A percentile compares a stretch with the other conserved stretches of the same genome.
These are phyloP conservation scores for Ceratocystis colombiana DNA, from an alignment of 2,329 filamentous ascomycete species.

Conservation along the genomic window DNA sequence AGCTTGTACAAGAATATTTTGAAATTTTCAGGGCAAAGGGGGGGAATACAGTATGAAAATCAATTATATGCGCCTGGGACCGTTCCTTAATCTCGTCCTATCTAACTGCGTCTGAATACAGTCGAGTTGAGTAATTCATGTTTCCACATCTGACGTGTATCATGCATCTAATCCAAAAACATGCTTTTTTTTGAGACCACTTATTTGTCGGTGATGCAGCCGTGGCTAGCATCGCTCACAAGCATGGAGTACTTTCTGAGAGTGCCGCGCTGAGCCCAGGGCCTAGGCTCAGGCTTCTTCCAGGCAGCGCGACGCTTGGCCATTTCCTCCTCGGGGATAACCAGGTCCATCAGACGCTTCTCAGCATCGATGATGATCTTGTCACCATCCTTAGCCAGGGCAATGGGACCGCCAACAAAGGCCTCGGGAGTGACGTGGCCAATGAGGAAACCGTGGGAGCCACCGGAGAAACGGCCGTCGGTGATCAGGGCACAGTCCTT, in stretches of 20 bases:
- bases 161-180: constrained; percentile 5
- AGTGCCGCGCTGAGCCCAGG: constrained; percentile 51
- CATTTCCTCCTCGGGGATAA: constrained; percentile 57
- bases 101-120: neutral
- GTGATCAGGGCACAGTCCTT: constrained; percentile 65
- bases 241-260: constrained; percentile 58
- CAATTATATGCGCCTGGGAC: constrained; percentile 23
- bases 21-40: no score
- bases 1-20: no score
- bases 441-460: constrained; percentile 77
- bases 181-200: neutral
- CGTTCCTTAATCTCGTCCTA: constrained; percentile 18
- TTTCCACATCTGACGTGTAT: neutral
- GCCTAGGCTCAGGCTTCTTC: constrained; percentile 46
- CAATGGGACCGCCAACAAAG: constrained; percentile 75
- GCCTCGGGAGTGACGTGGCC: constrained; percentile 83
- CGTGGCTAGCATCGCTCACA: constrained; percentile 50
- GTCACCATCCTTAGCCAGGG: constrained; percentile 70
- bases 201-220: constrained; percentile 45
- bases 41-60: constrained; percentile 18
- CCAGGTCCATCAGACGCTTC: constrained; percentile 56
- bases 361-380: constrained; percentile 73
- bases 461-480: constrained; percentile 68
- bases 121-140: neutral
- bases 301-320: constrained; percentile 47